Evolutionary conservation across 306 rosid genomes (phyloP).

Genomic region (Vigna nakashimae): DNA sequence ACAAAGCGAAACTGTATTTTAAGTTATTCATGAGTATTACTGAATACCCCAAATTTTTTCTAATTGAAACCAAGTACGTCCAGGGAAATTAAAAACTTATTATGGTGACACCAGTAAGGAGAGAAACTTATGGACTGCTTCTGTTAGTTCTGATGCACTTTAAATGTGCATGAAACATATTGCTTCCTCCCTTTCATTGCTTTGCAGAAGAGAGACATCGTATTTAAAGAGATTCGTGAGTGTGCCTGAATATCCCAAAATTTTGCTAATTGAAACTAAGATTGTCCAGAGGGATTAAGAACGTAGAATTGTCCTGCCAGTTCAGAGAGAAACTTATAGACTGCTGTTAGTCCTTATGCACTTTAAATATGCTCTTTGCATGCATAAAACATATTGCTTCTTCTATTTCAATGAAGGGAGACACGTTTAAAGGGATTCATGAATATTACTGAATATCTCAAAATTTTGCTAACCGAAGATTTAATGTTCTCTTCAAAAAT

Average conservation of each 20-base stretch:
- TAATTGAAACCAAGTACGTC: slow-evolving; percentile 3
- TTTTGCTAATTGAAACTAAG: background rate
- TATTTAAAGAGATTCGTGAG: background rate
- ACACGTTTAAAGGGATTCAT: background rate
- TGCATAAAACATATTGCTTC: background rate
- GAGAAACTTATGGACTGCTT: background rate
- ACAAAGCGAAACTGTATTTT: too few species aligned
- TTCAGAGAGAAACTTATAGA: background rate
- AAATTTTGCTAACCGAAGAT: background rate
- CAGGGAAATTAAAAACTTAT: background rate
- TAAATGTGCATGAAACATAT: background rate
- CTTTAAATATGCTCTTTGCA: background rate
- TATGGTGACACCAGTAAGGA: background rate
- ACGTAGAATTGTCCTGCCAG: background rate
- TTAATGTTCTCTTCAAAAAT: background rate
- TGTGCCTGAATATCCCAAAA: too few species aligned
- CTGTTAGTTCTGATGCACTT: background rate
- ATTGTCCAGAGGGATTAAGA: background rate
- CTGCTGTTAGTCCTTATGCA: background rate
- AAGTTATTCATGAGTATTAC: too few species aligned
- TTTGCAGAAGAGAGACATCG: background rate
- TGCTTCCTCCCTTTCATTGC: background rate
- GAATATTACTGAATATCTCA: background rate
- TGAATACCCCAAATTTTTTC: too few species aligned
- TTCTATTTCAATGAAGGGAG: background rate